Conservation (phyloP, 208 protist genomes). For the Leishmania arabica region DNA sequence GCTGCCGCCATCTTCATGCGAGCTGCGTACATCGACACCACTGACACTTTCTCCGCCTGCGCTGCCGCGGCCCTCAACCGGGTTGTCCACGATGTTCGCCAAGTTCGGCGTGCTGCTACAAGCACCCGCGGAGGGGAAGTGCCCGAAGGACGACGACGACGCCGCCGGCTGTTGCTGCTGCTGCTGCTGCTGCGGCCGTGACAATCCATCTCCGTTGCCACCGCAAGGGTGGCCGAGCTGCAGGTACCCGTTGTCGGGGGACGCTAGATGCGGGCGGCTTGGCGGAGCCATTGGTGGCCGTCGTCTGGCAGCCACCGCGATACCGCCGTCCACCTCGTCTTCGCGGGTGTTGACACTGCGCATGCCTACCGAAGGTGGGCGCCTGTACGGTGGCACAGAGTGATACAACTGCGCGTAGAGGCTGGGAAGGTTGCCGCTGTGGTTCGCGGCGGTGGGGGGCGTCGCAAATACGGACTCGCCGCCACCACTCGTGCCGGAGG, state of each 20-base stretch:
- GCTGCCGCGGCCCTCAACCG: neutral
- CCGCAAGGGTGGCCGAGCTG: neutral
- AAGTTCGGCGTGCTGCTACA: conserved; percentile 18
- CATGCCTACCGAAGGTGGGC: neutral
- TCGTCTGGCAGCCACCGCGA: neutral
- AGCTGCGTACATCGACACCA: neutral
- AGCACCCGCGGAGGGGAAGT: neutral
- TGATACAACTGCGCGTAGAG: neutral
- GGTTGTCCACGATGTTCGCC: conserved; percentile 9
- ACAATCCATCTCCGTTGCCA: neutral
- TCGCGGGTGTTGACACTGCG: neutral
- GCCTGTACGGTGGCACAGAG: neutral
- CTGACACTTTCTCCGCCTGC: neutral
- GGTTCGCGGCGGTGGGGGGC: neutral
- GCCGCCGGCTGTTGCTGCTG: neutral
- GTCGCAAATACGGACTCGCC: neutral
- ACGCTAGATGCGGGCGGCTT: neutral
- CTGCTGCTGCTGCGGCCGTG: neutral
- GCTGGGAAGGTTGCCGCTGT: neutral
- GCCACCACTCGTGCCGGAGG: neutral
- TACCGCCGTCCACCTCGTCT: neutral
- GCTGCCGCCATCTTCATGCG: neutral
- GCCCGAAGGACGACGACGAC: neutral
- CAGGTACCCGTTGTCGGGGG: neutral
- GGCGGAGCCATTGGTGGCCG: neutral